A percentile compares a stretch with the other conserved stretches of the same genome.
Evolutionary conservation across 2,329 filamentous ascomycete genomes (phyloP).

Genomic region (Talaromyces pinophilus): DNA sequence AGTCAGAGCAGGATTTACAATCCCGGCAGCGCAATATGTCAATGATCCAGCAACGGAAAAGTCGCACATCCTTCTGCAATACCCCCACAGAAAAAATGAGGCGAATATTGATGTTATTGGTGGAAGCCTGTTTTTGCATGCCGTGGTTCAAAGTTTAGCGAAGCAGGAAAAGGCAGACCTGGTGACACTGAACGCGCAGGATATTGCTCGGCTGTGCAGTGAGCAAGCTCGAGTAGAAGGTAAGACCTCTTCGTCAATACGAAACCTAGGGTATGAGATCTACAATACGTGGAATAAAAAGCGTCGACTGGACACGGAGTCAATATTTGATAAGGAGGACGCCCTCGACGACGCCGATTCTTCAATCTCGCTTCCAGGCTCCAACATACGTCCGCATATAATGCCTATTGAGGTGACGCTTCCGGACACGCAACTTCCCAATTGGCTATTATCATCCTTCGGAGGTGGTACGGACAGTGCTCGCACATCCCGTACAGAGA

Average conservation of each 20-base stretch:
- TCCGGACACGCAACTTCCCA: slow-evolving; percentile 37
- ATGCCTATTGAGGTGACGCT: slow-evolving; percentile 20
- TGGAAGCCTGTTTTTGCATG: slow-evolving; percentile 57
- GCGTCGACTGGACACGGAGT: slow-evolving; percentile 25
- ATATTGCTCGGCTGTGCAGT: slow-evolving; percentile 48
- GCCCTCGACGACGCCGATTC: slow-evolving; percentile 43
- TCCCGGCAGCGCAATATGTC: slow-evolving; percentile 42
- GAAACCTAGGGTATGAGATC: slow-evolving; percentile 58
- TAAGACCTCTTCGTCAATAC: slow-evolving; percentile 38
- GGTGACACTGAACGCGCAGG: slow-evolving; percentile 48
- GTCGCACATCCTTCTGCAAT: slow-evolving; percentile 61
- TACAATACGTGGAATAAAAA: slow-evolving; percentile 34
- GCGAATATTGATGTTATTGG: slow-evolving; percentile 45
- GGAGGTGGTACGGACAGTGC: slow-evolving; percentile 29
- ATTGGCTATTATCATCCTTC: slow-evolving; percentile 35
- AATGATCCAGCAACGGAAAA: slow-evolving; percentile 54
- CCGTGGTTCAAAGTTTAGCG: slow-evolving; percentile 65
- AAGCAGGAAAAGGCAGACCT: slow-evolving; percentile 53
- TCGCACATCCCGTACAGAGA: slow-evolving; percentile 11
- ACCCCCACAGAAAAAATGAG: slow-evolving; percentile 42
- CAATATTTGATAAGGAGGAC: slow-evolving; percentile 50
- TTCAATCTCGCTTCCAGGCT: slow-evolving; percentile 1
- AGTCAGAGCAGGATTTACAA: slow-evolving; percentile 53
- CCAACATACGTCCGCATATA: slow-evolving; percentile 14
- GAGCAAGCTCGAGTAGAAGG: slow-evolving; percentile 45